Evolutionary conservation across 345 rosid species (phyloP).

Genomic region (Sonneratia caseolaris): DNA sequence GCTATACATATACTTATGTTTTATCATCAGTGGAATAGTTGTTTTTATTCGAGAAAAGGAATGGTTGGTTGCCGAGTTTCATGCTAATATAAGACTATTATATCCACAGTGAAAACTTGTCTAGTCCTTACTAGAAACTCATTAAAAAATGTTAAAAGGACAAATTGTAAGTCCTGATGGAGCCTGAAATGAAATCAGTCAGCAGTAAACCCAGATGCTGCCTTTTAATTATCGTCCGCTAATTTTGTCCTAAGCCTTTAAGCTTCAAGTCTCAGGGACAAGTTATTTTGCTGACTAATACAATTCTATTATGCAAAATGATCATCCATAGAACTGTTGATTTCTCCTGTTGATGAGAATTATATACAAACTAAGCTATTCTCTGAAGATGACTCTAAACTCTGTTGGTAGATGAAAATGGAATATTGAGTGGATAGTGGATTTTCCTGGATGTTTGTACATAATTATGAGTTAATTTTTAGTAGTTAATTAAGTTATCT

Average conservation of each 20-base stretch:
- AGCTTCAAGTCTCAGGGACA: neutral
- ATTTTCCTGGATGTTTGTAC: neutral
- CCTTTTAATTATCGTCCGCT: neutral
- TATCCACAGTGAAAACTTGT: neutral
- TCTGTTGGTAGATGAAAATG: neutral
- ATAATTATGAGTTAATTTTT: neutral
- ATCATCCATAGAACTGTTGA: neutral
- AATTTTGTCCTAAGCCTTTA: neutral
- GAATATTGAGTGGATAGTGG: neutral
- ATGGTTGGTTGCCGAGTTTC: neutral
- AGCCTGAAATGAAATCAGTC: neutral
- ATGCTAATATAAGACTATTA: neutral
- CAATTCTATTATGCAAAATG: neutral
- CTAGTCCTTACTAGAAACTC: neutral
- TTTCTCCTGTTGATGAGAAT: neutral
- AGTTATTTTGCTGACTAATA: neutral
- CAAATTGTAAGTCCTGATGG: neutral
- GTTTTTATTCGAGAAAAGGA: neutral
- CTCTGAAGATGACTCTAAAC: too few species aligned
- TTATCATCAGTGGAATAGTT: neutral
- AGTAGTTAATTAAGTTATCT: neutral
- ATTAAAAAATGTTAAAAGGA: neutral
- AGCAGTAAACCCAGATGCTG: neutral
- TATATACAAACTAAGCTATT: too few species aligned
- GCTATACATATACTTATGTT: neutral